Conservation (phyloP, 345 rosid species). For the Noccaea bulbosa region DNA sequence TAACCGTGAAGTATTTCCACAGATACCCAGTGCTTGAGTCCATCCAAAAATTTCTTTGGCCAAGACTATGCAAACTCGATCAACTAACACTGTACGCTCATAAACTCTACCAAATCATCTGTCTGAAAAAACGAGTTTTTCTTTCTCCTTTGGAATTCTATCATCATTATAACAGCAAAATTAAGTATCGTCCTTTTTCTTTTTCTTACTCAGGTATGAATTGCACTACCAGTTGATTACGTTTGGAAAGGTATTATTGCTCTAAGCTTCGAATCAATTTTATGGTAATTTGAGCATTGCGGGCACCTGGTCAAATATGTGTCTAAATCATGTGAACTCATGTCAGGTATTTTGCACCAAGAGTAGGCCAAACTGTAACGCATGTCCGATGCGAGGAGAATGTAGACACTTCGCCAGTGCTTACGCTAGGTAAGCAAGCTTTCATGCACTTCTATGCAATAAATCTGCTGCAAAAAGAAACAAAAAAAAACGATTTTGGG, state of each 20-base stretch:
- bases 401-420: conserved; percentile 99
- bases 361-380: conserved; percentile 91
- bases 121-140: conserved; percentile 13
- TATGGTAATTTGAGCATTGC: conserved; percentile 19
- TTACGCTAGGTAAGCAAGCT: conserved; percentile 79
- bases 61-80: conserved; percentile 93
- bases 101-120: conserved; percentile 30
- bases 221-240: conserved; percentile 96
- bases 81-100: conserved; percentile 76
- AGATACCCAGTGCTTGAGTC: conserved; percentile 93
- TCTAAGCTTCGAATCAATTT: conserved; percentile 13
- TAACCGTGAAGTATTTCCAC: conserved; percentile 36
- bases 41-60: conserved; percentile 93
- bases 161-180: conserved; percentile 16
- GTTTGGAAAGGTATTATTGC: conserved; percentile 81
- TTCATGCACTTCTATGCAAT: conserved; percentile 9
- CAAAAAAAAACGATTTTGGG: conserved; percentile 7
- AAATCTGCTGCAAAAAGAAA: background rate
- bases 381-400: conserved; percentile 95
- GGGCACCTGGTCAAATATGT: conserved; percentile 21
- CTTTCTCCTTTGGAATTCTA: background rate
- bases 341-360: conserved; percentile 96
- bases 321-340: conserved; percentile 38
- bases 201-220: conserved; percentile 67
- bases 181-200: conserved; percentile 33